Percentiles rank a stretch among this genome's conserved stretches.
Conservation (phyloP, 352 stramenopile species). For the Pythium pyrilobum region DNA sequence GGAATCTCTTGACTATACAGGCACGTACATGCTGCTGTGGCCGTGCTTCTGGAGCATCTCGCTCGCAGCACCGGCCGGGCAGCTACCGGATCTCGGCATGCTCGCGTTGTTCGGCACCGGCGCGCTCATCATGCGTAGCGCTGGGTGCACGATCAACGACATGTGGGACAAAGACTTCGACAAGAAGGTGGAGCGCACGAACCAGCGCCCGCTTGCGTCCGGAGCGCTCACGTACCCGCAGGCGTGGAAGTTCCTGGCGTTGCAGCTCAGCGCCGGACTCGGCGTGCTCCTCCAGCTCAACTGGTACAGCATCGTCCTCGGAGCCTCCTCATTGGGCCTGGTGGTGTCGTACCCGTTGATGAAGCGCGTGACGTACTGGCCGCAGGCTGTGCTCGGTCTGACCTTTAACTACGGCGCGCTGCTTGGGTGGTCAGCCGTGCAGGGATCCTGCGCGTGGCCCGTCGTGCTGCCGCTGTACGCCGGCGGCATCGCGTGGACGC, state of each 20-base stretch:
- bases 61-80: slow-evolving; percentile 80
- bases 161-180: slow-evolving; percentile 99
- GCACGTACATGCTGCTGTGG: slow-evolving; percentile 96
- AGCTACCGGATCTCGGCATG: slow-evolving; percentile 76
- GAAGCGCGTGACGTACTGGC: slow-evolving; percentile 98
- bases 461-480: slow-evolving; percentile 94
- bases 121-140: slow-evolving; percentile 96
- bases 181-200: slow-evolving; percentile 93
- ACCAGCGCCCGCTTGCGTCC: slow-evolving; percentile 90
- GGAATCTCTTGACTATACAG: slow-evolving; percentile 7
- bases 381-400: slow-evolving; percentile 95
- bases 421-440: slow-evolving; percentile 90
- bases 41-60: slow-evolving; percentile 97
- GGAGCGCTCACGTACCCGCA: slow-evolving; percentile 88
- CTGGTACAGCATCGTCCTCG: slow-evolving; percentile 91
- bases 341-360: slow-evolving; percentile 96
- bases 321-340: slow-evolving; percentile 90
- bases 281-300: slow-evolving; percentile 95
- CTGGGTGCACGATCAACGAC: slow-evolving; percentile 99
- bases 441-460: slow-evolving; percentile 70
- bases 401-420: slow-evolving; percentile 99
- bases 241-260: slow-evolving; percentile 91
- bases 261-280: slow-evolving; percentile 90
- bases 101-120: slow-evolving; percentile 85
- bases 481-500: slow-evolving; percentile 94